Percentiles rank a stretch among this genome's conserved stretches.
phyloP scores from a whole-genome alignment of 106 monocot genomes.

The Dendrobium huoshanense region DNA sequence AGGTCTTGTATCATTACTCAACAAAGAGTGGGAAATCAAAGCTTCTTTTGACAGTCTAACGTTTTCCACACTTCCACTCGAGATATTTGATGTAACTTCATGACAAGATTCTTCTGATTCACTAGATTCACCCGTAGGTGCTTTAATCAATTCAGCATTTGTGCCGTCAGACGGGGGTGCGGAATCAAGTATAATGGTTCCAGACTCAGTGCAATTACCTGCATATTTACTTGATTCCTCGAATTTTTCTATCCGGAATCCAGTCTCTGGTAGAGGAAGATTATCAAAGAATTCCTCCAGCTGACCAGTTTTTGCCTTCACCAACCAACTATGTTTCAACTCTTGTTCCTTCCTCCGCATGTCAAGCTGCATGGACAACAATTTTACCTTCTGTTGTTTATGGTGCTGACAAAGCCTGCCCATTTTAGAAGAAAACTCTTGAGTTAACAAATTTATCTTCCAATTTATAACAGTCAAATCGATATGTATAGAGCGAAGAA shows the following conservation, averaged over 20 bases:
- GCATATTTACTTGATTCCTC: constrained; percentile 2
- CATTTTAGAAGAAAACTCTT: constrained; percentile 32
- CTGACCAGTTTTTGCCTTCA: constrained; percentile 42
- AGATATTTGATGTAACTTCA: constrained; percentile 10
- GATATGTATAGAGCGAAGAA: constrained; percentile 11
- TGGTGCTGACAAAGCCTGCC: constrained; percentile 32
- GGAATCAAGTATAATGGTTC: background rate
- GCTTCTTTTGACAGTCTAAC: constrained; percentile 1
- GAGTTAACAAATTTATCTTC: constrained; percentile 24
- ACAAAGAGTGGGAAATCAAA: background rate
- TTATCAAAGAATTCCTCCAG: constrained; percentile 36
- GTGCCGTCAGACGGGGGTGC: constrained; percentile 7
- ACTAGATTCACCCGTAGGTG: background rate
- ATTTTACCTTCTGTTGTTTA: constrained; percentile 25
- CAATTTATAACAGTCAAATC: constrained; percentile 15
- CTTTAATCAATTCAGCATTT: background rate
- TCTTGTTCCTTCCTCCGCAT: constrained; percentile 30
- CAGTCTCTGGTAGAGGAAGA: constrained; percentile 41
- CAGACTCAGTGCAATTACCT: constrained; percentile 5
- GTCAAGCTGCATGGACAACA: constrained; percentile 26
- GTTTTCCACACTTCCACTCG: constrained; percentile 5
- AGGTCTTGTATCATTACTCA: background rate
- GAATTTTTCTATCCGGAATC: constrained; percentile 37
- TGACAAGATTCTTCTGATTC: constrained; percentile 5
- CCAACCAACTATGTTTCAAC: constrained; percentile 40